Base-by-base conservation (phyloP, 768 basidiomycete genomes). In the Sistotremastrum suecicum region DNA sequence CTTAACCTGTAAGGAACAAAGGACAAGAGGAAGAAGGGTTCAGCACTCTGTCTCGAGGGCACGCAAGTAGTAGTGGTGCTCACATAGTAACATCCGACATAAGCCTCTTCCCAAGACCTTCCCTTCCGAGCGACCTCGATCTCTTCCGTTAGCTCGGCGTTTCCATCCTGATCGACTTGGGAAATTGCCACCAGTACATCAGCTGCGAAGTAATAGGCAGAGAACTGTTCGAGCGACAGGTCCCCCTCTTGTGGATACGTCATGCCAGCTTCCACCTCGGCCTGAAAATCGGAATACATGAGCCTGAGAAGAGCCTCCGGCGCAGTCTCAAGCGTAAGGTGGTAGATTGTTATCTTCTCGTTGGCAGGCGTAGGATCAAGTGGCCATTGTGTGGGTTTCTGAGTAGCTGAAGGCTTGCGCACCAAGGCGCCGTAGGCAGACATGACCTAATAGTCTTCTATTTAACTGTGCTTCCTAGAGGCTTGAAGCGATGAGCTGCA, bases 231-330 rank as follows among this genome's bases (percentile, higher is more conserved):
- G 28, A 68, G 66, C 5, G 63, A 59, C 11, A 56, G 52, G 6
- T 58, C 60, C 35, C 66, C 63, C 61, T 89, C 84, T 61, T 92
- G 90, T 0, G 90, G 89, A 60, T 92, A 94, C 5, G 90, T 88
- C 50, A 66, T 55, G 1, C 91, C 91, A 40, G 73, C 73, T 46
- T 78, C 79, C 8, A 94, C 67, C 53, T 83, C 86, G 44, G 68
- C 66, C n/a, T 75, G 72, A 60, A 94, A 92, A 29, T 76, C 64
- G 33, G 48, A 36, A 50, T 71, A 70, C 11, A 87, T 70, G 54
- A 80, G 72, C 20, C 76, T 69, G 45, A 84, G 56, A 36, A 89
- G 63, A 2, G 8, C 49, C 42, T 39, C 29, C 9, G 63, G 56
- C n/a, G 71, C 69, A 4, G 65, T 58, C 28, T 60, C 50, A 5